Percentiles rank a stretch among this genome's conserved stretches.
phyloP scores from a whole-genome alignment of 2,329 filamentous ascomycete species.

The Stachybotrys chartarum region DNA sequence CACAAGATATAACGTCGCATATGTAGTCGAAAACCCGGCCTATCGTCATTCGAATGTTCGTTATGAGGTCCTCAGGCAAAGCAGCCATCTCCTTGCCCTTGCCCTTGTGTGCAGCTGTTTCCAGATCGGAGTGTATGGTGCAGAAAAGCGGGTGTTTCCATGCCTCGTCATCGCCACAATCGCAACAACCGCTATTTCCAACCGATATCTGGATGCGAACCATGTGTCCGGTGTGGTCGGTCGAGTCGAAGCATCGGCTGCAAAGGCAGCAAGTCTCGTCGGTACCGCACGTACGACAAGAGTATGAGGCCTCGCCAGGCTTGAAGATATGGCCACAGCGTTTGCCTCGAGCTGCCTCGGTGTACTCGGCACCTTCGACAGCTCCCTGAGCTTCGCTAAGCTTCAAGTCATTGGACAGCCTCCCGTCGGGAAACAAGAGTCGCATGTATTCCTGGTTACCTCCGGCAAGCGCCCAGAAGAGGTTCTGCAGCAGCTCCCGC shows the following conservation, averaged over 20 bases:
- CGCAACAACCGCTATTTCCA: conserved; percentile 92
- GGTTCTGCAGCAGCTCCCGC: conserved; percentile 64
- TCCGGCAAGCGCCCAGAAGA: conserved; percentile 83
- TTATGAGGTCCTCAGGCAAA: conserved; percentile 68
- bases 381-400: conserved; percentile 83
- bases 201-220: conserved; percentile 82
- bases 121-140: conserved; percentile 74
- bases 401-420: conserved; percentile 60
- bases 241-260: conserved; percentile 88
- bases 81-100: conserved; percentile 51
- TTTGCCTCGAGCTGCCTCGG: conserved; percentile 82
- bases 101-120: conserved; percentile 46
- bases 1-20: conserved; percentile 96
- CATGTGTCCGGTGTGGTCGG: conserved; percentile 88
- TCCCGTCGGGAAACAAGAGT: conserved; percentile 75
- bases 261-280: conserved; percentile 96
- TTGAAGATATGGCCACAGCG: conserved; percentile 98
- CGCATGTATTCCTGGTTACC: conserved; percentile 66
- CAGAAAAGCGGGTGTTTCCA: conserved; percentile 86
- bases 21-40: conserved; percentile 85
- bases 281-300: conserved; percentile 86
- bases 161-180: conserved; percentile 92
- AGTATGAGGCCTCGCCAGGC: conserved; percentile 85
- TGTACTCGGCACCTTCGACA: conserved; percentile 92
- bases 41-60: conserved; percentile 79